These are phyloP conservation scores for Trichoderma sp. DNA, from an alignment of 2,329 filamentous ascomycete genomes.

Conservation along the genomic window DNA sequence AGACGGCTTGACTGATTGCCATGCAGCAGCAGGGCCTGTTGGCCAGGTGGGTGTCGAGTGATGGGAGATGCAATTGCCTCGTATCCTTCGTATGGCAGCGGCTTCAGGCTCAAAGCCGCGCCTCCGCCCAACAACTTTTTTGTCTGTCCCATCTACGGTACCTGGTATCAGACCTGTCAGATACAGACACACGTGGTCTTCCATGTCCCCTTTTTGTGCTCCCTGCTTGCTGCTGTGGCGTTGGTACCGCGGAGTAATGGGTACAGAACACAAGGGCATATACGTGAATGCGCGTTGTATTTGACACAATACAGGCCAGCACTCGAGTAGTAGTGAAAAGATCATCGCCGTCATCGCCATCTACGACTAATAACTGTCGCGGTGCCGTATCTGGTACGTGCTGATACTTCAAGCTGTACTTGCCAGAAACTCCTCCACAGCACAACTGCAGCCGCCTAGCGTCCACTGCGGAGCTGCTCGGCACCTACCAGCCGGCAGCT, in stretches of 20 bases:
- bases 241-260: too few species aligned
- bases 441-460: background rate
- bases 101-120: background rate
- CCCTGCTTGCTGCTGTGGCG: too few species aligned
- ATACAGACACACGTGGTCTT: too few species aligned
- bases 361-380: too few species aligned
- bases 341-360: background rate
- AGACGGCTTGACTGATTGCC: background rate
- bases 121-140: background rate
- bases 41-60: background rate
- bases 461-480: slow-evolving; percentile 20
- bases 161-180: background rate
- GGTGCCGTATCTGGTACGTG: background rate
- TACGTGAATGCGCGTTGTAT: background rate
- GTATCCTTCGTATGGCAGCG: background rate
- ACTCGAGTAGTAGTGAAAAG: too few species aligned
- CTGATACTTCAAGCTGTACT: too few species aligned
- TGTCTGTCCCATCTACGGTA: background rate
- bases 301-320: background rate
- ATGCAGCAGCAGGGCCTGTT: background rate
- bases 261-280: background rate
- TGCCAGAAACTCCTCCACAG: background rate
- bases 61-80: background rate
- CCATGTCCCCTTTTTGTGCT: too few species aligned
- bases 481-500: slow-evolving; percentile 19